A percentile compares a stretch with the other conserved stretches of the same genome.
Evolutionary conservation across 331 rosid species (phyloP).

Genomic region (Malus hybrid): DNA sequence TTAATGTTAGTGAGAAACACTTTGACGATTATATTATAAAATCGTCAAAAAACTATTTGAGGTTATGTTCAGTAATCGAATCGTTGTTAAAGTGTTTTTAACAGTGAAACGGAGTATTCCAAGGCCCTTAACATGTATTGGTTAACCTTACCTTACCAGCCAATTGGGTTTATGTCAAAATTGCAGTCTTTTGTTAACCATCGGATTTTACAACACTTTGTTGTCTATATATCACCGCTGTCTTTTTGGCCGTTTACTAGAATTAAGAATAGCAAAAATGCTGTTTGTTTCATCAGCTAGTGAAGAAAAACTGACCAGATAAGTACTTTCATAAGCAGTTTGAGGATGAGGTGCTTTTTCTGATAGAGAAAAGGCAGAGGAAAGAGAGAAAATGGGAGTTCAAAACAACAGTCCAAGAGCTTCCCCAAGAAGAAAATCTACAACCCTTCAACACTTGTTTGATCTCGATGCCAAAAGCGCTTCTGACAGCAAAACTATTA

Average conservation of each 20-base stretch:
- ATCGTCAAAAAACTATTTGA: too few relatives aligned
- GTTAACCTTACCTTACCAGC: neutral
- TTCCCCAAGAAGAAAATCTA: slow-evolving; percentile 18
- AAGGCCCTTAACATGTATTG: neutral
- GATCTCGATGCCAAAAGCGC: slow-evolving; percentile 23
- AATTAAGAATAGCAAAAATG: neutral
- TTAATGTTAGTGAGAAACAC: too few relatives aligned
- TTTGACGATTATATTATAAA: too few relatives aligned
- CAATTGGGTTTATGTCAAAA: neutral
- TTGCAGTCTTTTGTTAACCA: neutral
- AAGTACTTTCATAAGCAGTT: neutral
- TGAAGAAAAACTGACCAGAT: neutral
- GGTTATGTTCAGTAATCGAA: too few relatives aligned
- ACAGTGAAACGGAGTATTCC: too few relatives aligned
- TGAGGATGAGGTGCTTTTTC: neutral
- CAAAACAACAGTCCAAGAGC: slow-evolving; percentile 16
- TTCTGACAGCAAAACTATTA: neutral
- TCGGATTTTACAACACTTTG: slow-evolving; percentile 39
- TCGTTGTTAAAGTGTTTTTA: too few relatives aligned
- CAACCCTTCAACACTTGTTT: slow-evolving; percentile 43
- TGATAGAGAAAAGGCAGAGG: neutral
- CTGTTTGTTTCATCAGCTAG: slow-evolving; percentile 8
- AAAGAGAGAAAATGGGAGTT: slow-evolving; percentile 27
- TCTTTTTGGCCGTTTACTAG: slow-evolving; percentile 18
- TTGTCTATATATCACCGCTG: slow-evolving; percentile 31